A percentile compares a stretch with the other conserved stretches of the same genome.
phyloP scores from a whole-genome alignment of 495 filamentous ascomycete genomes.

The Penicillium daleae region DNA sequence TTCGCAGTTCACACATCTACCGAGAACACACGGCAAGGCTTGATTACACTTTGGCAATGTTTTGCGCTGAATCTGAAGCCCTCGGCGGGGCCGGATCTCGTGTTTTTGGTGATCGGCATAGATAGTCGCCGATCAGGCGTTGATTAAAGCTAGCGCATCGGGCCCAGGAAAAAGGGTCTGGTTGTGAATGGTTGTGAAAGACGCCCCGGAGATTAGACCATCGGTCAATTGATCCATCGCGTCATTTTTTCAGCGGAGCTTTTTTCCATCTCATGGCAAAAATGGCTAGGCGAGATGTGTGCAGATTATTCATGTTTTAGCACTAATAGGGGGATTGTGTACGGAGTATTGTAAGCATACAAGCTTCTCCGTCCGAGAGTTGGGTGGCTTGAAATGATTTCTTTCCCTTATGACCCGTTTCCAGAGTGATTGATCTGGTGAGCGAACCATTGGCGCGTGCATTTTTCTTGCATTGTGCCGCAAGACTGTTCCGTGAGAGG shows the following conservation, averaged over 20 bases:
- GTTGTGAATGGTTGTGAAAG: not conserved
- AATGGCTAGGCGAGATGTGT: not conserved
- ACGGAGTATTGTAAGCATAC: too few species aligned
- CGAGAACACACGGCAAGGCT: not conserved
- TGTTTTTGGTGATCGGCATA: not conserved
- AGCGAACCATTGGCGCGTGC: not conserved
- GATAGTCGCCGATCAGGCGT: not conserved
- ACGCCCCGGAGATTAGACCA: not conserved
- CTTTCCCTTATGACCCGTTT: too few species aligned
- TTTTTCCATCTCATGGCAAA: not conserved
- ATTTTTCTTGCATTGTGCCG: not conserved
- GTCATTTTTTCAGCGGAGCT: not conserved
- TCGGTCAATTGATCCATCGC: not conserved
- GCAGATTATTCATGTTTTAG: too few species aligned
- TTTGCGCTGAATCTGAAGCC: not conserved
- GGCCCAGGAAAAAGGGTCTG: not conserved
- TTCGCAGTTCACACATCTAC: not conserved
- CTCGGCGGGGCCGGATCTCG: conserved; percentile 1
- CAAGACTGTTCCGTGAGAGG: not conserved
- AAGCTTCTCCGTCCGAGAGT: not conserved
- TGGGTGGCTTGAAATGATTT: not conserved
- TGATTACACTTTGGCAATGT: not conserved
- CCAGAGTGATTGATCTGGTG: not conserved
- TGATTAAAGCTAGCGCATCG: not conserved
- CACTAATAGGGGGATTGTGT: too few species aligned